Conservation (phyloP, 768 basidiomycete species). For the Omphalotus guepiniiformis region DNA sequence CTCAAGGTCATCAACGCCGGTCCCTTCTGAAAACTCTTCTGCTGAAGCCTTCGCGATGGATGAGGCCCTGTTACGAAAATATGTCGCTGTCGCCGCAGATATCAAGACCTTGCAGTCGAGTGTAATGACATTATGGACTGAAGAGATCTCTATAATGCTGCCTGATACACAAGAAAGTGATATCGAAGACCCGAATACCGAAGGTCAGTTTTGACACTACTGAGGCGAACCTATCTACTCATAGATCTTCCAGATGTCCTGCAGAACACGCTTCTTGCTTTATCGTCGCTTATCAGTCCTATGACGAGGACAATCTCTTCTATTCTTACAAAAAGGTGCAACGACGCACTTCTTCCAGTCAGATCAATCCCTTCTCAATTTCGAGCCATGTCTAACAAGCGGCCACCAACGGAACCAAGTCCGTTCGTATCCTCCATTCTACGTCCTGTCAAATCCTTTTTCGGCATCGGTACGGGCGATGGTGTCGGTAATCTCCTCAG, state of each 20-base stretch:
- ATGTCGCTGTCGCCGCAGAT: slow-evolving; percentile 65
- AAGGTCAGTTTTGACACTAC: slow-evolving; percentile 50
- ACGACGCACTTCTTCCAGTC: slow-evolving; percentile 80
- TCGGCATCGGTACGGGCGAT: slow-evolving; percentile 53
- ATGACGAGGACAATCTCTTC: slow-evolving; percentile 60
- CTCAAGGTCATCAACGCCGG: slow-evolving; percentile 47
- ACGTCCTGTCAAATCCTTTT: slow-evolving; percentile 73
- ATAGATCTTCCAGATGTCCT: slow-evolving; percentile 51
- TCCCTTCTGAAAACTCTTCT: slow-evolving; percentile 42
- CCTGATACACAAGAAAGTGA: slow-evolving; percentile 36
- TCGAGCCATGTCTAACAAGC: slow-evolving; percentile 76
- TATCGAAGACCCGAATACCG: slow-evolving; percentile 29
- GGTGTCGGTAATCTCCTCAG: slow-evolving; percentile 59
- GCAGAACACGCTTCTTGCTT: slow-evolving; percentile 40
- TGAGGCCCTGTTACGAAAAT: slow-evolving; percentile 61
- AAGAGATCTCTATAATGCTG: slow-evolving; percentile 60
- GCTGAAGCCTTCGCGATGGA: slow-evolving; percentile 57
- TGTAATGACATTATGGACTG: slow-evolving; percentile 57
- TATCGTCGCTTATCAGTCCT: slow-evolving; percentile 51
- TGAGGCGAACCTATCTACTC: no score
- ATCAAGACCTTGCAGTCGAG: slow-evolving; percentile 53
- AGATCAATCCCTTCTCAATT: slow-evolving; percentile 89
- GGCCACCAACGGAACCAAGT: slow-evolving; percentile 72
- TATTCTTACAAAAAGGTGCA: slow-evolving; percentile 77
- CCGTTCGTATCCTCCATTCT: slow-evolving; percentile 82